These are phyloP conservation scores for Carpinus viminea DNA, from an alignment of 306 rosid genomes.

Conservation along the genomic window DNA sequence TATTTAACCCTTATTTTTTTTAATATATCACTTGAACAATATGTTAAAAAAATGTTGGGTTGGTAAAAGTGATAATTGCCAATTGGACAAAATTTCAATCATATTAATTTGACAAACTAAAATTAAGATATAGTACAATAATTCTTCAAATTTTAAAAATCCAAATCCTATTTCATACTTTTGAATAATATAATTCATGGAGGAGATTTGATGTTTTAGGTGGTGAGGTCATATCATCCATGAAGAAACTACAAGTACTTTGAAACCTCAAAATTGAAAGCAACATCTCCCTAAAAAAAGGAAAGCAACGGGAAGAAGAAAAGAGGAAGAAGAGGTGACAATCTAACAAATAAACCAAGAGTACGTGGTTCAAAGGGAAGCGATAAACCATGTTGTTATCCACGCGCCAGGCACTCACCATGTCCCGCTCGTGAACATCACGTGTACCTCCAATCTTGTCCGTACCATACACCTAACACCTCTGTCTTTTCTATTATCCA, in stretches of 20 bases:
- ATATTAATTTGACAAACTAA: too few relatives aligned
- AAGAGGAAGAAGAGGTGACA: background rate
- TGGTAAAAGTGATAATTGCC: too few relatives aligned
- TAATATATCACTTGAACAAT: too few relatives aligned
- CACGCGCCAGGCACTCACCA: constrained; percentile 39
- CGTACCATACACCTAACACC: constrained; percentile 27
- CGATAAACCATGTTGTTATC: constrained; percentile 38
- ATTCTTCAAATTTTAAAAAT: too few relatives aligned
- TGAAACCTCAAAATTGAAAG: background rate
- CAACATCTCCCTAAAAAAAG: constrained; percentile 9
- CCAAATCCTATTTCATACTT: too few relatives aligned
- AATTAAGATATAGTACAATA: too few relatives aligned
- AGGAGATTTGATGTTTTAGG: too few relatives aligned
- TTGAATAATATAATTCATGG: too few relatives aligned
- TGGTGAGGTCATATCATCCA: background rate
- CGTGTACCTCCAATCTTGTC: constrained; percentile 39
- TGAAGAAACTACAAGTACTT: background rate
- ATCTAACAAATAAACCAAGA: constrained; percentile 3
- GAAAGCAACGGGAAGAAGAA: constrained; percentile 39
- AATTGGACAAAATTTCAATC: too few relatives aligned
- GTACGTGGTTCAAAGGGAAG: constrained; percentile 34
- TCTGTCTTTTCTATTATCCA: constrained; percentile 8
- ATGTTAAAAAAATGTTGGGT: too few relatives aligned
- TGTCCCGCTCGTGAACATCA: constrained; percentile 41
- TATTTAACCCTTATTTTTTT: too few relatives aligned